These are phyloP conservation scores for Colletotrichum echinochloae DNA, from an alignment of 2,329 filamentous ascomycete genomes.

Conservation along the genomic window DNA sequence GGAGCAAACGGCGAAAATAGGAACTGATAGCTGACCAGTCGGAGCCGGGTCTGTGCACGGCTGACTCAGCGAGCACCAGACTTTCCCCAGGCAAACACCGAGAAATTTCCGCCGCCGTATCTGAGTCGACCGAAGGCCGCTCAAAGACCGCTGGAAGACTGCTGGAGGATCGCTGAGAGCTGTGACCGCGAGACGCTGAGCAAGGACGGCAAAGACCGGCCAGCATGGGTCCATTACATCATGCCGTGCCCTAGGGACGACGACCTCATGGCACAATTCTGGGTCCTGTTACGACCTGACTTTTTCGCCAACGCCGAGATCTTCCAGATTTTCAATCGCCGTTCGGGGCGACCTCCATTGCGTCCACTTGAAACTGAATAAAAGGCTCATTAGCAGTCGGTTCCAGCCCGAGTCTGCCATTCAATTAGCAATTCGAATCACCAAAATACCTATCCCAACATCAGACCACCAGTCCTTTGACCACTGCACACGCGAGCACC, in stretches of 20 bases:
- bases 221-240: conserved; percentile 37
- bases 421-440: not conserved
- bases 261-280: conserved; percentile 39
- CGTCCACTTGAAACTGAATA: conserved; percentile 11
- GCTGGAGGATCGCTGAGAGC: conserved; percentile 1
- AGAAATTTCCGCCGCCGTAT: not conserved
- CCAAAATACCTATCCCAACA: not conserved
- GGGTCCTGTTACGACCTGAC: conserved; percentile 21
- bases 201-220: conserved; percentile 35
- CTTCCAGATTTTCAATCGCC: conserved; percentile 34
- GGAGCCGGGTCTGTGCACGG: not conserved
- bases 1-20: conserved; percentile 41
- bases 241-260: conserved; percentile 25
- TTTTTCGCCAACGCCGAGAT: conserved; percentile 30
- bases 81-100: not conserved
- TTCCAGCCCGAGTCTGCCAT: not conserved
- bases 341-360: conserved; percentile 11
- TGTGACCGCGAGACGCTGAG: conserved; percentile 17
- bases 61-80: conserved; percentile 15
- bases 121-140: conserved; percentile 12
- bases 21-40: conserved; percentile 34
- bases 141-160: not conserved
- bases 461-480: not conserved
- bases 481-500: conserved; percentile 8
- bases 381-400: conserved; percentile 17